A percentile compares a stretch with the other conserved stretches of the same genome.
Evolutionary conservation across 139 green algal genomes (phyloP).

Genomic region (Spirogloea muscicola): DNA sequence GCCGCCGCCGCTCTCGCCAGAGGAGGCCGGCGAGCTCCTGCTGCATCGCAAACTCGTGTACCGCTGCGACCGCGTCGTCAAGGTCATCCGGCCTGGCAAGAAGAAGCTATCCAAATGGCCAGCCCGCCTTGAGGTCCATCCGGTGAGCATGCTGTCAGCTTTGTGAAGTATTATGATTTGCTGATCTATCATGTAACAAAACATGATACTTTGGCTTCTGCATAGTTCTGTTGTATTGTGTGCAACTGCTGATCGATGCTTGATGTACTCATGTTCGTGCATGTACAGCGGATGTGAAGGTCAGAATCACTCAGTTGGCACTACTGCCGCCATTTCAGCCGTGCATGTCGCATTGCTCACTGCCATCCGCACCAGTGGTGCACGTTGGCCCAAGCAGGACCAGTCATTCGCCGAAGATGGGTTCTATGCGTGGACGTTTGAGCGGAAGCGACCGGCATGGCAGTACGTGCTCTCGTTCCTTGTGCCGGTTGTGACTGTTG

Average conservation of each 20-base stretch:
- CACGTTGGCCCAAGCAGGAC: conserved; percentile 23
- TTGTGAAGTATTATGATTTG: too few species aligned
- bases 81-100: conserved; percentile 31
- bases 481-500: conserved; percentile 37
- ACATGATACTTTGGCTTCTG: too few species aligned
- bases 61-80: conserved; percentile 42
- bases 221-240: too few species aligned
- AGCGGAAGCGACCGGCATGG: conserved; percentile 25
- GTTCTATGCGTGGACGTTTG: conserved; percentile 53
- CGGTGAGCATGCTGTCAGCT: too few species aligned
- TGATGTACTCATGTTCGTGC: too few species aligned
- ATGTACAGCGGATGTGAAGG: too few species aligned
- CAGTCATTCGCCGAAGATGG: conserved; percentile 34
- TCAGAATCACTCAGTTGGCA: too few species aligned
- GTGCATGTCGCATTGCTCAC: too few species aligned
- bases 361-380: too few species aligned
- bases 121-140: conserved; percentile 22
- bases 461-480: conserved; percentile 35
- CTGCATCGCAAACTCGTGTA: conserved; percentile 28
- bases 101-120: conserved; percentile 46
- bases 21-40: conserved; percentile 15
- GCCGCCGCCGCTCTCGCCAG: background rate
- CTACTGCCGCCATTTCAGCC: too few species aligned
- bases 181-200: too few species aligned
- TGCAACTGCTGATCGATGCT: too few species aligned